Base-by-base conservation (phyloP, 495 filamentous ascomycete genomes). In the Penicillium riverlandense region DNA sequence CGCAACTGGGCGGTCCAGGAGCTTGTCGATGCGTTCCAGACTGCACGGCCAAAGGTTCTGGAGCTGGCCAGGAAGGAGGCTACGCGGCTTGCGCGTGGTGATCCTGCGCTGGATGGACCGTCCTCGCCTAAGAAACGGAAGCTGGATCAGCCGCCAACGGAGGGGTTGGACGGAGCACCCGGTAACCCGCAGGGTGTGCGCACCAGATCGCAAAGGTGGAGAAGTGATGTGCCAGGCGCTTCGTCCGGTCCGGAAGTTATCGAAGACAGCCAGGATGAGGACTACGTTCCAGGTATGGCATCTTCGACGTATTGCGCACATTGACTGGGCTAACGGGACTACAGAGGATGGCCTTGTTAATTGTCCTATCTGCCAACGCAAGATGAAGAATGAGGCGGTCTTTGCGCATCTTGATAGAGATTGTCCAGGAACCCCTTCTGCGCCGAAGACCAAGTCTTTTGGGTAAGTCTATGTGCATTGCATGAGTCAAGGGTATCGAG, bases 1-100 rank as follows among this genome's bases (percentile, higher is more conserved):
- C 80, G 80, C 27, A 97, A 96, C 58, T 84, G 80, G 74, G 80
- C 82, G 0, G 69, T 96, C 33, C 78, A 91, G 54, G 88, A 96
- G 51, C 66, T 92, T 4, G 86, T 95, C n/a, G 80, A 87, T 31
- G 74, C 77, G 16, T 98, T 96, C 53, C 69, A 75, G 44, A 75
- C 61, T 28, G 78, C 82, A 10, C 75, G 92, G 37, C 62, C 78
- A 8, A 66, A 61, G 33, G 66, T 87, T 10, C 59, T 96, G 35
- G 63, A 74, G 4, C 63, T 90, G 40, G 88, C 78, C 35, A 75
- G 47, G 46, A 73, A 66, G 35, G 57, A 52, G 32, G 49, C 49
- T 0, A 52, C 45, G 36, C 61, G 52, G 36, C 35, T 45, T 8
- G 35, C 44, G 13, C 32, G 50, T 30, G 49, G 38, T 8, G 54